Evolutionary conservation across 1,284 basidiomycete species (phyloP).

Genomic region (Ustilago cynodontis): DNA sequence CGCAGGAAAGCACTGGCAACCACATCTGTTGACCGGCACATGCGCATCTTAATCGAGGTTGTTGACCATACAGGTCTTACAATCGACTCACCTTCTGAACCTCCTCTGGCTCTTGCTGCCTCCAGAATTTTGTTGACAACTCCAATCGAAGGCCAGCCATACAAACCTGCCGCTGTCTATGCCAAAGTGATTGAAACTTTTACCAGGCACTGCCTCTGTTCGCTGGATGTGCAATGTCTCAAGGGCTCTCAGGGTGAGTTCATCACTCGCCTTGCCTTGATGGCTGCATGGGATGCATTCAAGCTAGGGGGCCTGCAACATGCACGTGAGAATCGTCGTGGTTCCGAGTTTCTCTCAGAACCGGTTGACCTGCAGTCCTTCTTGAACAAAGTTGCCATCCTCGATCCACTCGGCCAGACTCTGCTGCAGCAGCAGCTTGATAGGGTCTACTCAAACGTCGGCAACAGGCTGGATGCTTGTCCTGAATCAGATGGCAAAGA

Average conservation of each 20-base stretch:
- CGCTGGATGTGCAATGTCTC: constrained; percentile 1
- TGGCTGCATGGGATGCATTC: constrained; percentile 16
- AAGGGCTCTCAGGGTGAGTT: constrained; percentile 25
- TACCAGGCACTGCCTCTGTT: neutral
- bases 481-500: neutral
- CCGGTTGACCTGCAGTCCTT: neutral
- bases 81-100: constrained; percentile 17
- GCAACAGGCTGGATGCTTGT: neutral
- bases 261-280: constrained; percentile 8
- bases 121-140: constrained; percentile 10
- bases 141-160: neutral
- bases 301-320: neutral
- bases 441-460: neutral
- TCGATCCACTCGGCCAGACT: neutral
- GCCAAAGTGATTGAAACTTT: constrained; percentile 4
- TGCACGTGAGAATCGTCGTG: neutral
- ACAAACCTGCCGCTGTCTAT: neutral
- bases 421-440: neutral
- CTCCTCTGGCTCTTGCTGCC: constrained; percentile 26
- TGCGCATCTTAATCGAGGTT: constrained; percentile 14
- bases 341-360: neutral
- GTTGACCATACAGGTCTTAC: neutral
- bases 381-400: neutral
- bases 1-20: neutral
- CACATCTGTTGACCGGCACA: constrained; percentile 16